phyloP scores from a whole-genome alignment of 2,329 filamentous ascomycete genomes.

The Aspergillus bombycis region DNA sequence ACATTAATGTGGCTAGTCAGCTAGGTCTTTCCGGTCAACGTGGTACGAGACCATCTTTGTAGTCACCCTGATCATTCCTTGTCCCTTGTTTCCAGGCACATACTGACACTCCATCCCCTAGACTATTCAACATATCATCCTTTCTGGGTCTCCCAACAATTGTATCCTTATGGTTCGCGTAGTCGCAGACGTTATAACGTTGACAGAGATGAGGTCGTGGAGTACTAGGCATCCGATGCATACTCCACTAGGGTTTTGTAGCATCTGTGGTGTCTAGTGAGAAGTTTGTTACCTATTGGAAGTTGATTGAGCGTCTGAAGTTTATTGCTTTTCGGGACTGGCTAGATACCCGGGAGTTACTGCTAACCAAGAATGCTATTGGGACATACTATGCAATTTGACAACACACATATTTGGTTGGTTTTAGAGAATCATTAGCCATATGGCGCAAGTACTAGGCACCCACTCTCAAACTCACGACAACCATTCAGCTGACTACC shows the following conservation, averaged over 20 bases:
- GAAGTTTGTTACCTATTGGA: neutral
- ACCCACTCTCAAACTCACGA: neutral
- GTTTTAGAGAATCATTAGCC: neutral
- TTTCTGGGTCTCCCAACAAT: constrained; percentile 36
- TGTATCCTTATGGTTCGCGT: constrained; percentile 26
- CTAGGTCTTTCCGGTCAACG: constrained; percentile 45
- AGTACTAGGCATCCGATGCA: neutral
- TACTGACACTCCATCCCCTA: constrained; percentile 11
- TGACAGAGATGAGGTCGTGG: neutral
- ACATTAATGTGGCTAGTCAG: constrained; percentile 49
- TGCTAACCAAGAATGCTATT: neutral
- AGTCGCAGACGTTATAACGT: neutral
- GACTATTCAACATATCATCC: constrained; percentile 49
- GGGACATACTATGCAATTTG: neutral
- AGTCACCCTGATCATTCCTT: constrained; percentile 14
- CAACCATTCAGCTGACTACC: neutral
- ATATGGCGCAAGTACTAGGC: neutral
- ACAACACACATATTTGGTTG: neutral
- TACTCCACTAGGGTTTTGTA: neutral
- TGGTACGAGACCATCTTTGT: constrained; percentile 37
- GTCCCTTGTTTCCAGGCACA: neutral
- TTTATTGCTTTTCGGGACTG: neutral
- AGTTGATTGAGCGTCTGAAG: neutral
- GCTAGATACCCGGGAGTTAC: neutral
- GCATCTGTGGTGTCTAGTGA: neutral